These are phyloP conservation scores for Clarireedia paspali DNA, from an alignment of 2,329 filamentous ascomycete genomes.

Conservation along the genomic window DNA sequence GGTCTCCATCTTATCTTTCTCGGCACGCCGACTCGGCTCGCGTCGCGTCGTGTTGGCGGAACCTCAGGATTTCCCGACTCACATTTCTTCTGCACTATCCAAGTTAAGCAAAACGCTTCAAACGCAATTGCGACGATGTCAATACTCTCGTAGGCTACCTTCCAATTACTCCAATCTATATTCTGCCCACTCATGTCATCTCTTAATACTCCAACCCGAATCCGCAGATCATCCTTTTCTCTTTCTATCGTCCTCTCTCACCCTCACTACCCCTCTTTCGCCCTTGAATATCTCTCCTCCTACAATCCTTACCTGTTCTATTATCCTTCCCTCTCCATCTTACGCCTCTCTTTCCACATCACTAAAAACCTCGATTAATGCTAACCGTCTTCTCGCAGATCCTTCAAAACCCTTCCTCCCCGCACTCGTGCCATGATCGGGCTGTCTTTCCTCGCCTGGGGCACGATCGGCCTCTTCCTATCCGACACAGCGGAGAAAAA, in stretches of 20 bases:
- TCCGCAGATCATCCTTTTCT: not conserved
- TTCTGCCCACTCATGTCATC: not conserved
- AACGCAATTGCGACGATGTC: not conserved
- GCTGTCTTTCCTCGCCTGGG: constrained; percentile 68
- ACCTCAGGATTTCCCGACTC: too few relatives aligned
- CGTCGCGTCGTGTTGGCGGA: too few relatives aligned
- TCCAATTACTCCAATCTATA: not conserved
- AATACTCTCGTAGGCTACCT: not conserved
- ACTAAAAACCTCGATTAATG: not conserved
- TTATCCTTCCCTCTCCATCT: not conserved
- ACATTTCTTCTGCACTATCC: too few relatives aligned
- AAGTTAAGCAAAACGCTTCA: too few relatives aligned
- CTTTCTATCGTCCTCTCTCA: too few relatives aligned
- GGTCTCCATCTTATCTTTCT: too few relatives aligned
- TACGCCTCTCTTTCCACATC: not conserved
- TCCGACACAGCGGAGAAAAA: constrained; percentile 67
- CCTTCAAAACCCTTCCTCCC: constrained; percentile 62
- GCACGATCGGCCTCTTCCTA: constrained; percentile 62
- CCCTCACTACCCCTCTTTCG: too few relatives aligned
- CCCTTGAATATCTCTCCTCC: too few relatives aligned
- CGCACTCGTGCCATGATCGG: constrained; percentile 67
- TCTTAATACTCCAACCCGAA: too few relatives aligned
- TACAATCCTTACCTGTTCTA: not conserved
- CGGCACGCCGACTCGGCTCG: too few relatives aligned
- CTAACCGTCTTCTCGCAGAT: constrained; percentile 10